Conservation (phyloP, 371 early-diverging fungal genomes). For the Mucor saturninus region DNA sequence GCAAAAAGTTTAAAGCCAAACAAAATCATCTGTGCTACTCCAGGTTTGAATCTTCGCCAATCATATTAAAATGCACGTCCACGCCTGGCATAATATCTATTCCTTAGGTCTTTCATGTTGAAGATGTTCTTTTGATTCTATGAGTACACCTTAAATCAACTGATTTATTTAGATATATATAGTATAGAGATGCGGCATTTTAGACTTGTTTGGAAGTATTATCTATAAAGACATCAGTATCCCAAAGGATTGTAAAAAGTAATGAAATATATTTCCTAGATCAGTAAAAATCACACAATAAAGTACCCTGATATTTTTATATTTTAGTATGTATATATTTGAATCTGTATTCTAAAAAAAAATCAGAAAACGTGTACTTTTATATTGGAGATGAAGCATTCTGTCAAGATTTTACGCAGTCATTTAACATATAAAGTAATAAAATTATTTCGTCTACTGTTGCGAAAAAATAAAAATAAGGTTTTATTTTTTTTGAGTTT, state of each 20-base stretch:
- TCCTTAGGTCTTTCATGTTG: background rate
- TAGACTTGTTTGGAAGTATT: background rate
- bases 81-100: constrained; percentile 6
- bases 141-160: background rate
- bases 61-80: background rate
- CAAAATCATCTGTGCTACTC: background rate
- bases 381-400: background rate
- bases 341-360: background rate
- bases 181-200: background rate
- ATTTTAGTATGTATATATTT: background rate
- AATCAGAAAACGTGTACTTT: background rate
- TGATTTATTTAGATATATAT: constrained; percentile 1
- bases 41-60: background rate
- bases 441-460: too few relatives aligned
- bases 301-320: background rate
- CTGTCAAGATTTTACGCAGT: too few relatives aligned
- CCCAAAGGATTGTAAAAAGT: too few relatives aligned
- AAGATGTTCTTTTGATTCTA: constrained; percentile 2
- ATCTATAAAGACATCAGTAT: background rate
- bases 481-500: too few relatives aligned
- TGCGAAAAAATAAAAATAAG: too few relatives aligned
- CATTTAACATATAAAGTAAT: too few relatives aligned
- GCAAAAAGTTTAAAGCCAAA: background rate
- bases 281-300: too few relatives aligned
- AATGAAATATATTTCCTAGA: too few relatives aligned